phyloP scores from a whole-genome alignment of 2,329 filamentous ascomycete genomes.

The Falciphora oryzae region DNA sequence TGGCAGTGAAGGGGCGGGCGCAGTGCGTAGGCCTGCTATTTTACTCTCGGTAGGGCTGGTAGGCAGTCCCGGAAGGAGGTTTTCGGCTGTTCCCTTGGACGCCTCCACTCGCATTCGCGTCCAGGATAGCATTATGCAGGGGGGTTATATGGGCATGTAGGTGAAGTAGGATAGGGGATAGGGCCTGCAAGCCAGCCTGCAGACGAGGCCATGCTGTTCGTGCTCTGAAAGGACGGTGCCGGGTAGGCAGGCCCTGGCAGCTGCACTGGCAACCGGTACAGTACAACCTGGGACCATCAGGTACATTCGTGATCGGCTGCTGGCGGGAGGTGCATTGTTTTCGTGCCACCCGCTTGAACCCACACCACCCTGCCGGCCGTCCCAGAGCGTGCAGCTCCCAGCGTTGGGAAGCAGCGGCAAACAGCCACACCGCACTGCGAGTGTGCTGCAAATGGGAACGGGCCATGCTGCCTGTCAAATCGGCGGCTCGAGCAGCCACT shows the following conservation, averaged over 20 bases:
- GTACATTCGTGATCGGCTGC: not conserved
- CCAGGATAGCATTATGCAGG: not conserved
- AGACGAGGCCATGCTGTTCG: not conserved
- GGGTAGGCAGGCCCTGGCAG: not conserved
- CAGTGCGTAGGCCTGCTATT: not conserved
- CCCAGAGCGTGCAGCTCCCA: not conserved
- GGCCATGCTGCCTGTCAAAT: conserved; percentile 3
- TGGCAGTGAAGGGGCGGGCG: not conserved
- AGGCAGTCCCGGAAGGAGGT: not conserved
- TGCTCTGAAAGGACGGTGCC: not conserved
- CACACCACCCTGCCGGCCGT: not conserved
- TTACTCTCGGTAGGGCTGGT: conserved; percentile 6
- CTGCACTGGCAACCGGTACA: not conserved
- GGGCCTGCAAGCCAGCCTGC: not conserved
- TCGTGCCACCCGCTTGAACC: not conserved
- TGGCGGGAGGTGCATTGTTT: not conserved
- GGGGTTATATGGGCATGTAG: not conserved
- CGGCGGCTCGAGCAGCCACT: conserved; percentile 1
- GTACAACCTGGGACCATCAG: conserved; percentile 1
- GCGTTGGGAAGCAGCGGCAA: not conserved
- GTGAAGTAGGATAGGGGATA: not conserved
- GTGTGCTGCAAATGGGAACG: conserved; percentile 2
- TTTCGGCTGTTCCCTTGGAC: not conserved
- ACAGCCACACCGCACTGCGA: conserved; percentile 3
- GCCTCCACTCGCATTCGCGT: not conserved